phyloP scores from a whole-genome alignment of 352 stramenopile genomes.

The Globisporangium perplexum region DNA sequence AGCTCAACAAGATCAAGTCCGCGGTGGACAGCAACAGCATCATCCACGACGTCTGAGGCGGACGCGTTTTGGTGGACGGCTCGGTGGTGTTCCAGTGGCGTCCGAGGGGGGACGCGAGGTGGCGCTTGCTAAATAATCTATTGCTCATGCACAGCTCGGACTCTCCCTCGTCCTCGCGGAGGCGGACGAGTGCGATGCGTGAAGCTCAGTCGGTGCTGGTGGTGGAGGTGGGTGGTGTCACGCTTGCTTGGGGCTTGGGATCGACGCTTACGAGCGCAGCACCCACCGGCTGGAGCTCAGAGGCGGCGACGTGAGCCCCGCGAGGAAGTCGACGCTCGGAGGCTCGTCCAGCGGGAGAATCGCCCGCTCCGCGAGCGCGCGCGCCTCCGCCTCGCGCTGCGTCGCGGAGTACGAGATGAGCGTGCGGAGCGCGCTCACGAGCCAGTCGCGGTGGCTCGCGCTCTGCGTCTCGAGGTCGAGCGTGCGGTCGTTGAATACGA shows the following conservation, averaged over 20 bases:
- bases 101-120: too few species aligned
- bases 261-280: neutral
- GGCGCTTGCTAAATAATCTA: neutral
- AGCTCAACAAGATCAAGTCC: conserved; percentile 69
- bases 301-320: neutral
- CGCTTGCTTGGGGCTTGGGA: neutral
- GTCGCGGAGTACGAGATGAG: conserved; percentile 67
- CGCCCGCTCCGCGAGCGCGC: conserved; percentile 61
- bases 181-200: neutral
- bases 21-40: conserved; percentile 24
- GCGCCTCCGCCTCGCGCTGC: conserved; percentile 65
- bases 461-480: conserved; percentile 79
- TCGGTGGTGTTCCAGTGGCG: neutral
- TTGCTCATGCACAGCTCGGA: neutral
- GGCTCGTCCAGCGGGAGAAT: conserved; percentile 38
- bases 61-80: too few species aligned
- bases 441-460: conserved; percentile 71
- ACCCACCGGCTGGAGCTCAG: neutral
- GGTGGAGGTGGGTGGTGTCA: neutral
- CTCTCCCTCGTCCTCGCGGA: neutral
- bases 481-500: conserved; percentile 71
- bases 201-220: too few species aligned
- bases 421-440: conserved; percentile 70
- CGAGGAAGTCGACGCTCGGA: neutral
- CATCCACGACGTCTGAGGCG: conserved; percentile 23